Percentiles rank a stretch among this genome's conserved stretches.
Evolutionary conservation across 2,329 filamentous ascomycete species (phyloP).

Genomic region (Tetracladium maxilliforme): DNA sequence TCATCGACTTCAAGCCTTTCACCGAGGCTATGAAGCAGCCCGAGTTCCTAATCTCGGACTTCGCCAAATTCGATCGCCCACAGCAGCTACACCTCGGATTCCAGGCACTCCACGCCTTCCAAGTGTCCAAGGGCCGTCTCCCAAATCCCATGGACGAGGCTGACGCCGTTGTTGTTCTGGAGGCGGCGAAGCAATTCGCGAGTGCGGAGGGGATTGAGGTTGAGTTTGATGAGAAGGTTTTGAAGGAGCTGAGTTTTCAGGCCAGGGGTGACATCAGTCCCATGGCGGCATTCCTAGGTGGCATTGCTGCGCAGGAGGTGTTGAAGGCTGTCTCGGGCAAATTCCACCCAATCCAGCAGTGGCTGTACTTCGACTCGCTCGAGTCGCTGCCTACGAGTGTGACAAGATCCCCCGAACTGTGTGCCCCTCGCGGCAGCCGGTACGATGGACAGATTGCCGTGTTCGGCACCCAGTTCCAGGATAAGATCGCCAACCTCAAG

Average conservation of each 20-base stretch:
- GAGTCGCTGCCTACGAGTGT: constrained; percentile 74
- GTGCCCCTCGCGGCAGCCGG: constrained; percentile 69
- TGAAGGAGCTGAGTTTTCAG: constrained; percentile 90
- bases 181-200: constrained; percentile 61
- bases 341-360: constrained; percentile 90
- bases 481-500: constrained; percentile 79
- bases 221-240: constrained; percentile 81
- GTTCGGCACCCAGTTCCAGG: constrained; percentile 84
- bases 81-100: constrained; percentile 84
- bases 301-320: constrained; percentile 84
- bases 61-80: constrained; percentile 93
- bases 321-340: constrained; percentile 96
- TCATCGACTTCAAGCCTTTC: constrained; percentile 76
- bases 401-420: constrained; percentile 69
- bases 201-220: constrained; percentile 62
- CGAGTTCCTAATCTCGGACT: constrained; percentile 84
- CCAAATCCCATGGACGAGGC: constrained; percentile 73
- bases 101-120: constrained; percentile 82
- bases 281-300: constrained; percentile 91
- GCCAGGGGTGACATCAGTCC: constrained; percentile 81
- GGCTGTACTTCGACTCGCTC: constrained; percentile 95
- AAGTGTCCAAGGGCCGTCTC: constrained; percentile 56
- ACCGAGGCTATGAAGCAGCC: constrained; percentile 69
- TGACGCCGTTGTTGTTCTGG: constrained; percentile 67
- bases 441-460: constrained; percentile 98